These are phyloP conservation scores for Phytophthora macrochlamydospora DNA, from an alignment of 352 stramenopile species.

Conservation along the genomic window DNA sequence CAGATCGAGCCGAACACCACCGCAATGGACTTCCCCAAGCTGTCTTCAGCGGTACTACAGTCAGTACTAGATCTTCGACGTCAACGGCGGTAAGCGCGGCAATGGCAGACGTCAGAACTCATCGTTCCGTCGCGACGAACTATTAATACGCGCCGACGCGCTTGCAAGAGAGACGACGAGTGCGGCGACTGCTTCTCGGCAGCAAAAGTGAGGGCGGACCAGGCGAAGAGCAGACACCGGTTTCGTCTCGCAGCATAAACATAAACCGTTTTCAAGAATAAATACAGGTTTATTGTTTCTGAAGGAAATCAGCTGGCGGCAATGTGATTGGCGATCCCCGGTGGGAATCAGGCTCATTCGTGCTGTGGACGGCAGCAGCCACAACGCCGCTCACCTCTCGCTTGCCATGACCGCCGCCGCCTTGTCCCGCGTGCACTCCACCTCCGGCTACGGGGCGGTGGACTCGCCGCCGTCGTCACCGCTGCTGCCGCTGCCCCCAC, in stretches of 20 bases:
- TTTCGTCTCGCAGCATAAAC: too few species aligned
- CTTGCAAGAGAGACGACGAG: neutral
- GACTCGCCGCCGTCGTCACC: slow-evolving; percentile 22
- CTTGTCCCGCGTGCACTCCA: slow-evolving; percentile 29
- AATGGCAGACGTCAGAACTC: too few species aligned
- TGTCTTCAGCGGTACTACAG: too few species aligned
- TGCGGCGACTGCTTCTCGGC: neutral
- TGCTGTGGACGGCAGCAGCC: neutral
- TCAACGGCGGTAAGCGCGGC: too few species aligned
- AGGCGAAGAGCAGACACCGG: too few species aligned
- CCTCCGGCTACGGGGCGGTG: slow-evolving; percentile 33
- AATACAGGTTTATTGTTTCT: neutral
- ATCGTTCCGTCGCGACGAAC: too few species aligned
- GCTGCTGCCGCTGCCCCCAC: slow-evolving; percentile 16
- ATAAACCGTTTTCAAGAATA: too few species aligned
- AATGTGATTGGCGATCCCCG: neutral
- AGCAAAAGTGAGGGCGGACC: neutral
- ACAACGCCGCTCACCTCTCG: neutral
- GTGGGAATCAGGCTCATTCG: neutral
- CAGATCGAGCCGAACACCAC: neutral
- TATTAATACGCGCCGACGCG: too few species aligned
- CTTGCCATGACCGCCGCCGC: slow-evolving; percentile 26
- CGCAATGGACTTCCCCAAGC: neutral
- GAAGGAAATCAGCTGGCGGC: neutral
- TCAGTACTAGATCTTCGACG: too few species aligned